Evolutionary conservation across 441 rosid species (phyloP).

Genomic region (Corymbia citriodora): DNA sequence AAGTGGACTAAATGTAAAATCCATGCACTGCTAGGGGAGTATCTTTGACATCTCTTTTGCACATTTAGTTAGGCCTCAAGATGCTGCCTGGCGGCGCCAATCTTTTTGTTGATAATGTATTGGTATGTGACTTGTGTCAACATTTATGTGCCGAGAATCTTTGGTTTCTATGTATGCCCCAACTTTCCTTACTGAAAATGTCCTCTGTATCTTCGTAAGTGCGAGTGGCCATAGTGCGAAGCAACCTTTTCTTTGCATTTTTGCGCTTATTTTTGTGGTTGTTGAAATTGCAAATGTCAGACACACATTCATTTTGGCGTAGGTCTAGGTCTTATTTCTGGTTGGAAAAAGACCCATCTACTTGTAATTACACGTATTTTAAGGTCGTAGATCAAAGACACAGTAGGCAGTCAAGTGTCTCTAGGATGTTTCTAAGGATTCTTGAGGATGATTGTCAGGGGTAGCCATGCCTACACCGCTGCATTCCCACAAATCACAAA

Average conservation of each 20-base stretch:
- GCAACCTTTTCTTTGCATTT: not conserved
- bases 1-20: not conserved
- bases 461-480: not conserved
- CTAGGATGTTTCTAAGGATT: not conserved
- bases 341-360: not conserved
- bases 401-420: not conserved
- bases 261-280: not conserved
- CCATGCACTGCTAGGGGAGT: not conserved
- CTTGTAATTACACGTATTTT: not conserved
- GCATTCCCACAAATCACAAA: not conserved
- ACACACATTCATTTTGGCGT: not conserved
- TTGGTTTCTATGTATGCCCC: not conserved
- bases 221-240: not conserved
- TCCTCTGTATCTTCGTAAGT: not conserved
- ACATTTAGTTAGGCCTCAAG: not conserved
- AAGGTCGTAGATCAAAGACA: not conserved
- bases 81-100: not conserved
- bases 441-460: not conserved
- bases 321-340: not conserved
- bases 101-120: not conserved
- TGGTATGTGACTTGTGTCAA: not conserved
- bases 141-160: not conserved
- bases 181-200: not conserved
- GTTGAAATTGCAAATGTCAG: not conserved
- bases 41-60: not conserved